Percentiles rank a stretch among this genome's conserved stretches.
Evolutionary conservation across 192 early-diverging fungal species (phyloP).

Genomic region (Coemansia sp.): DNA sequence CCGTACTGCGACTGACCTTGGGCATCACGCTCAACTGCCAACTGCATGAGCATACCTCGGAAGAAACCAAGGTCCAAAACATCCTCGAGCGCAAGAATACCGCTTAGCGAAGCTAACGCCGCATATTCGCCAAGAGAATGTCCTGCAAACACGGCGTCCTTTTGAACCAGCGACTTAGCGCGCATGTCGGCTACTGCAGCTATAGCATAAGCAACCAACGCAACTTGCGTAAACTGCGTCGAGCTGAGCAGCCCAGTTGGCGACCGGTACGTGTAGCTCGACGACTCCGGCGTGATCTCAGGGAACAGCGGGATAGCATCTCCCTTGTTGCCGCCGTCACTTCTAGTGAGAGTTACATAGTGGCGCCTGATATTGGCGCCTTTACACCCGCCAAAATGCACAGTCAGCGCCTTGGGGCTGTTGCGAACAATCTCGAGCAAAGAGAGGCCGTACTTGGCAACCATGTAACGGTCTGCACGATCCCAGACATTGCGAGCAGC

Average conservation of each 20-base stretch:
- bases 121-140: slow-evolving; percentile 95
- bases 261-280: slow-evolving; percentile 81
- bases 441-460: slow-evolving; percentile 84
- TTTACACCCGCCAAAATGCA: slow-evolving; percentile 93
- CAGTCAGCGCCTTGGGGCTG: slow-evolving; percentile 65
- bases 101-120: slow-evolving; percentile 78
- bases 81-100: slow-evolving; percentile 78
- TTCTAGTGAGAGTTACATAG: slow-evolving; percentile 59
- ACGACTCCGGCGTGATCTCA: slow-evolving; percentile 69
- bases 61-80: slow-evolving; percentile 91
- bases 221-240: slow-evolving; percentile 94
- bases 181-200: slow-evolving; percentile 89
- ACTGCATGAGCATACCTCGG: slow-evolving; percentile 97
- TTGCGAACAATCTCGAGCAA: slow-evolving; percentile 87
- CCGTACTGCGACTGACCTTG: slow-evolving; percentile 86
- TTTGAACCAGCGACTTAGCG: slow-evolving; percentile 78
- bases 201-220: slow-evolving; percentile 81
- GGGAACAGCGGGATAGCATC: slow-evolving; percentile 1
- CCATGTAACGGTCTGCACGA: slow-evolving; percentile 84
- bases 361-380: slow-evolving; percentile 74
- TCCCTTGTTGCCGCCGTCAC: not conserved
- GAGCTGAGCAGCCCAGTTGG: slow-evolving; percentile 82
- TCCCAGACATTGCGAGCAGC: slow-evolving; percentile 90
- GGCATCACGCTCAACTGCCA: slow-evolving; percentile 79
- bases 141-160: slow-evolving; percentile 83